These are phyloP conservation scores for Tilletia setariae DNA, from an alignment of 1,284 basidiomycete species.

Conservation along the genomic window DNA sequence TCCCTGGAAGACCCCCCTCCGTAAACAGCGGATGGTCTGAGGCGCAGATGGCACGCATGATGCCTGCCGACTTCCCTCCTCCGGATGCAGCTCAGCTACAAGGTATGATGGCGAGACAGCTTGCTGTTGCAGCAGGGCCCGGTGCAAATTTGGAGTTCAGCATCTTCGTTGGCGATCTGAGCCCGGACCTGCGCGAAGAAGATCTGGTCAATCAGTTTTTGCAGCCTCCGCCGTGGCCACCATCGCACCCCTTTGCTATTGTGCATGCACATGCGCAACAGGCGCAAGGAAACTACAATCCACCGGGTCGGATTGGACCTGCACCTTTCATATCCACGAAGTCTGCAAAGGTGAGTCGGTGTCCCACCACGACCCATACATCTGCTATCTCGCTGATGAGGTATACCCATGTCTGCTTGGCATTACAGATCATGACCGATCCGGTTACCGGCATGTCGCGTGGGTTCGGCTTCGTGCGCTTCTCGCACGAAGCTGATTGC, in stretches of 20 bases:
- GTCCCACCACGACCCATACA: background rate
- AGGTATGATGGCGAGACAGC: background rate
- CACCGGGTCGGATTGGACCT: constrained; percentile 34
- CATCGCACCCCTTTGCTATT: constrained; percentile 41
- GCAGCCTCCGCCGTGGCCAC: constrained; percentile 44
- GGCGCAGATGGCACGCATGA: constrained; percentile 6
- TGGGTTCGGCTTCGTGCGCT: constrained; percentile 51
- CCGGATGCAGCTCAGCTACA: background rate
- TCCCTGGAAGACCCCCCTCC: background rate
- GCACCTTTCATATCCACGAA: constrained; percentile 45
- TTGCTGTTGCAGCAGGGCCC: background rate
- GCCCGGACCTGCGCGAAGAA: constrained; percentile 43
- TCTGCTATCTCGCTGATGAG: background rate
- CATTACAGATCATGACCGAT: constrained; percentile 38
- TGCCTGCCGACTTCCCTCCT: background rate
- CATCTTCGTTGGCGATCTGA: constrained; percentile 46
- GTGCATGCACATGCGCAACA: constrained; percentile 41
- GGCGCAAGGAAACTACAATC: constrained; percentile 36
- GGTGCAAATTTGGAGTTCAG: constrained; percentile 29
- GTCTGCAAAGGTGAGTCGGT: constrained; percentile 32
- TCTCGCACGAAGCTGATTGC: constrained; percentile 39
- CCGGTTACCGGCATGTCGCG: constrained; percentile 35
- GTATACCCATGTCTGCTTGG: background rate
- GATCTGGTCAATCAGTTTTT: constrained; percentile 46
- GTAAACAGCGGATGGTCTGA: constrained; percentile 3